Evolutionary conservation across 2,329 filamentous ascomycete species (phyloP).

Genomic region (Proliferodiscus dingleyae): DNA sequence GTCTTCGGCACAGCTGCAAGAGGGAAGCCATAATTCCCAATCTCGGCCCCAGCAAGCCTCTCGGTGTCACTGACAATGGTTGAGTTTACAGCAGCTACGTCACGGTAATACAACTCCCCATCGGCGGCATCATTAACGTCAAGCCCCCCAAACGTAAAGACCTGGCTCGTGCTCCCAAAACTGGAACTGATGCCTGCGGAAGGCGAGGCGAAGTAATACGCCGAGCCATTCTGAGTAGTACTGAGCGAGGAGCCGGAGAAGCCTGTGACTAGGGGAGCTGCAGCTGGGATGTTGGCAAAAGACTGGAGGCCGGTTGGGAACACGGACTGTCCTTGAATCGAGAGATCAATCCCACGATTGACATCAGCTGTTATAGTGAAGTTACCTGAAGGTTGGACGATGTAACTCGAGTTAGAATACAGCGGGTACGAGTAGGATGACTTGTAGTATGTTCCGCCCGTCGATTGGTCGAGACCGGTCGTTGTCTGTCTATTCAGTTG

Average conservation of each 20-base stretch:
- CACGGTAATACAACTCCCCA: slow-evolving; percentile 45
- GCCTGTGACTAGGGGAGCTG: slow-evolving; percentile 16
- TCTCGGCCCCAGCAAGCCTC: slow-evolving; percentile 30
- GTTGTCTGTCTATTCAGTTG: slow-evolving; percentile 50
- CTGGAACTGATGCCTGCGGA: slow-evolving; percentile 44
- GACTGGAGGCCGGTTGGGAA: slow-evolving; percentile 59
- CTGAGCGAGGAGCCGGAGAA: slow-evolving; percentile 38
- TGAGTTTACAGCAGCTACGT: slow-evolving; percentile 51
- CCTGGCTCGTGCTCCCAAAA: slow-evolving; percentile 52
- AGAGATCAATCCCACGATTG: slow-evolving; percentile 43
- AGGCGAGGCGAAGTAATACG: slow-evolving; percentile 46
- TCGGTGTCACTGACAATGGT: slow-evolving; percentile 46
- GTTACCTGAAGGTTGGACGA: slow-evolving; percentile 38
- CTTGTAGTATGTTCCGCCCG: slow-evolving; percentile 26
- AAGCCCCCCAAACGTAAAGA: slow-evolving; percentile 47
- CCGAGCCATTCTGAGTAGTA: slow-evolving; percentile 55
- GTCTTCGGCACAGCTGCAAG: slow-evolving; percentile 2
- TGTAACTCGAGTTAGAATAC: slow-evolving; percentile 48
- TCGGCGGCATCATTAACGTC: slow-evolving; percentile 23
- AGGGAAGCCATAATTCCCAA: slow-evolving; percentile 12
- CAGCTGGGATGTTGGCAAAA: slow-evolving; percentile 37
- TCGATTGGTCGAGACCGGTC: slow-evolving; percentile 40
- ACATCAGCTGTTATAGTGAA: slow-evolving; percentile 46
- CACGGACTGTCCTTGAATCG: slow-evolving; percentile 40
- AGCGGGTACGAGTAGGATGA: slow-evolving; percentile 56